These are phyloP conservation scores for Alternaria sp. DNA, from an alignment of 2,329 filamentous ascomycete genomes.

Conservation along the genomic window DNA sequence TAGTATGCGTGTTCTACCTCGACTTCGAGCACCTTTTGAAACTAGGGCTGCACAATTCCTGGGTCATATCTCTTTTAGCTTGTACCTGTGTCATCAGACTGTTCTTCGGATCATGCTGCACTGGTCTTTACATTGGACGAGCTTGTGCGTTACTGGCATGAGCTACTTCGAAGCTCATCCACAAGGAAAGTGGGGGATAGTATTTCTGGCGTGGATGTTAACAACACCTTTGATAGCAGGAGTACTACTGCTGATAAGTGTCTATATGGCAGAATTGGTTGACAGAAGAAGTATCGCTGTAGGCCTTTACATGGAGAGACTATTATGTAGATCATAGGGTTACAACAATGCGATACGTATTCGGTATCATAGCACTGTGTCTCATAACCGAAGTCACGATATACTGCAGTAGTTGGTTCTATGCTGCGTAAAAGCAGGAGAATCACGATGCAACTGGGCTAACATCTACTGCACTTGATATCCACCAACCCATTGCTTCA, in stretches of 20 bases:
- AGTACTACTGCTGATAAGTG: not conserved
- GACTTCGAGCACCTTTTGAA: not conserved
- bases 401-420: too few species aligned
- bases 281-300: not conserved
- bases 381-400: too few species aligned
- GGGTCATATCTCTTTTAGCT: not conserved
- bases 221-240: not conserved
- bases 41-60: not conserved
- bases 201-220: not conserved
- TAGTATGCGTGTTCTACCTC: not conserved
- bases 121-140: not conserved
- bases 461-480: fast-evolving
- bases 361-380: too few species aligned
- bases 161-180: not conserved
- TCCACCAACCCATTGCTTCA: fast-evolving
- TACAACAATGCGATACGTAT: fast-evolving
- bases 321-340: not conserved
- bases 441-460: too few species aligned
- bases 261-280: not conserved
- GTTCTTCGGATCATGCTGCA: not conserved
- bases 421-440: too few species aligned
- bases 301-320: not conserved
- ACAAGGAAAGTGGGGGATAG: not conserved
- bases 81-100: not conserved
- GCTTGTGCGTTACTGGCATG: not conserved